A percentile compares a stretch with the other conserved stretches of the same genome.
Conservation (phyloP, 2,329 filamentous ascomycete genomes). For the Cytospora paraplurivora region DNA sequence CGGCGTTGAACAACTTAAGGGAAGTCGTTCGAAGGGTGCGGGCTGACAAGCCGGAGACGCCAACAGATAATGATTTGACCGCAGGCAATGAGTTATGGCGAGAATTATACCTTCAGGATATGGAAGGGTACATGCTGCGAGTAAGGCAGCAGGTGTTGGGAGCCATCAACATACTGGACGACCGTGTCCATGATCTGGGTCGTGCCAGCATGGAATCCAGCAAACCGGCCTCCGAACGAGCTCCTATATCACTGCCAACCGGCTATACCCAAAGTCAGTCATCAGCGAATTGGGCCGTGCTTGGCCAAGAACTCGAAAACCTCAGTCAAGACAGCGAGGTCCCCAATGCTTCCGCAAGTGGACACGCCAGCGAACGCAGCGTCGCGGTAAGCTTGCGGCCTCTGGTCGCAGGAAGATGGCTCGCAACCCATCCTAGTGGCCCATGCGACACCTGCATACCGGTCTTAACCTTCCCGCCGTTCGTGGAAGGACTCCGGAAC, state of each 20-base stretch:
- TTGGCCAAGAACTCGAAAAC: neutral
- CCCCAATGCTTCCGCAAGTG: neutral
- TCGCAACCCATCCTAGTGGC: conserved; percentile 5
- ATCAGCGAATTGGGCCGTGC: neutral
- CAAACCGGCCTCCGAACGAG: neutral
- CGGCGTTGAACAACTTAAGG: neutral
- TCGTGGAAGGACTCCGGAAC: conserved; percentile 11
- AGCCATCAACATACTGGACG: neutral
- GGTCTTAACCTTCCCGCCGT: conserved; percentile 10
- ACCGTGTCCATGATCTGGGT: neutral
- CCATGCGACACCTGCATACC: conserved; percentile 17
- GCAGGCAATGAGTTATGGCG: neutral
- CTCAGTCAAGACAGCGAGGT: neutral
- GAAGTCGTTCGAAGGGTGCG: neutral
- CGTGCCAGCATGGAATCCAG: neutral
- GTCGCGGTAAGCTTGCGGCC: neutral
- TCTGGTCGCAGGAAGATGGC: conserved; percentile 2
- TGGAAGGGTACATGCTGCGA: neutral
- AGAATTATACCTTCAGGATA: neutral
- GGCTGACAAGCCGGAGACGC: neutral
- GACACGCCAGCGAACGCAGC: neutral
- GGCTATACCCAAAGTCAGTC: neutral
- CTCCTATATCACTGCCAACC: too few species aligned
- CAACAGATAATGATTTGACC: neutral
- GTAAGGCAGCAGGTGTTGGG: neutral